A percentile compares a stretch with the other conserved stretches of the same genome.
Evolutionary conservation across 305 asterid genomes (phyloP).

Genomic region (Euphrasia arctica): DNA sequence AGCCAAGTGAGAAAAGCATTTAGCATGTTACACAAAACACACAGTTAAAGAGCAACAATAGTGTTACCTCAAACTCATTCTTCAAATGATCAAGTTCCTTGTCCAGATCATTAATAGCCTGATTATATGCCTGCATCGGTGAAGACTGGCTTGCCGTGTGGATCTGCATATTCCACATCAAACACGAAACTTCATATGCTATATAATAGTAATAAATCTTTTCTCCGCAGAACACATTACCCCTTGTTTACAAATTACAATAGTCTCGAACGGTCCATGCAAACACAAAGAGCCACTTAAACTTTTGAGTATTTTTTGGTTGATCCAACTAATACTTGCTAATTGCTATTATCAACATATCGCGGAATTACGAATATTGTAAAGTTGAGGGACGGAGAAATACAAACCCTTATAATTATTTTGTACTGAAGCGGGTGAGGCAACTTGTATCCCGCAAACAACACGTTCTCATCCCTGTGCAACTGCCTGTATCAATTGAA

Average conservation of each 20-base stretch:
- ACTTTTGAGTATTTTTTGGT: background rate
- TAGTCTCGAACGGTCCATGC: background rate
- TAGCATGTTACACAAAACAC: background rate
- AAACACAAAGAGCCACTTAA: background rate
- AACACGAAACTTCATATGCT: background rate
- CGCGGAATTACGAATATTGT: background rate
- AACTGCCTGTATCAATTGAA: conserved; percentile 55
- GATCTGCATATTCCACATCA: conserved; percentile 49
- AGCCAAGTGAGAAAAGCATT: background rate
- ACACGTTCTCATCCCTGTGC: conserved; percentile 81
- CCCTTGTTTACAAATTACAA: background rate
- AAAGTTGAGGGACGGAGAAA: conserved; percentile 4
- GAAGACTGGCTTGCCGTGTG: conserved; percentile 96
- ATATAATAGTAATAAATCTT: background rate
- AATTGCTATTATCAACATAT: background rate
- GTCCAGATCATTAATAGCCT: conserved; percentile 89
- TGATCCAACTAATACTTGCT: conserved; percentile 8
- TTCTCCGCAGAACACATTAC: background rate
- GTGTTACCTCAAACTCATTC: conserved; percentile 69
- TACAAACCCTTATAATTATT: conserved; percentile 67
- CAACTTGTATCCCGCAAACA: conserved; percentile 93
- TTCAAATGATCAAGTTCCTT: conserved; percentile 89
- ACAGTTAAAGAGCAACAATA: conserved; percentile 12
- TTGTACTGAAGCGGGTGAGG: conserved; percentile 96
- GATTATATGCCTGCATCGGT: conserved; percentile 98